Base-by-base conservation (phyloP, 768 basidiomycete species). In the Lepiota brunneoincarnata region DNA sequence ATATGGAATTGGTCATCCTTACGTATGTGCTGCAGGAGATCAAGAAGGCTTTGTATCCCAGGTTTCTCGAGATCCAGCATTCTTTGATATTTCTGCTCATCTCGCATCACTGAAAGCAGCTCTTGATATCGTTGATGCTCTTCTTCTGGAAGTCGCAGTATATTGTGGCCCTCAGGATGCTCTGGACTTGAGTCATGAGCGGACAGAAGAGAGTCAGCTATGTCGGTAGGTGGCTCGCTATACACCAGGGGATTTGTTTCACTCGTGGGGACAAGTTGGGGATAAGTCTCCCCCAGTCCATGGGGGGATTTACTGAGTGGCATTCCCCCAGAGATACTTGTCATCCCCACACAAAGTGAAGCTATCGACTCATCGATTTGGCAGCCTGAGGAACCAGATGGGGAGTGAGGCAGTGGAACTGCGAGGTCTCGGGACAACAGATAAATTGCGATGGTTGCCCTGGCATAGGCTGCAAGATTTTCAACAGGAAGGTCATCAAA, bases 1-100 rank as follows among this genome's bases (percentile, higher is more conserved):
- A 14, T 45, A 6, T 2, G 26, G 18, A 6, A 9, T 31, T 9
- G 11, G 7, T 6, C 31, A 31, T 3, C 7, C 21, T 17, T 4
- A 43, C 50, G 3, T 11, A 51, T 40, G 35, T 51, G 17, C 15
- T 51, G 50, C 40, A 51, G 10, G 6, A 51, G n/a, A 14, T 51
- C 40, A 21, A 51, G 39, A n/a, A 51, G 20, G 4, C 26, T 23
- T 31, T 51, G 50, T 9, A 20, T 28, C 4, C 42, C 50, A 5
- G 24, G 2, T 11, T 24, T 24, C n/a, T 34, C 24, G 1, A 11
- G 1, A 2, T 20, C 4, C 26, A 51, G 23, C 21, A 51, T 12
- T 14, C 34, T 10, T 15, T 20, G 26, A 10, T 24, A 42, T 14
- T 24, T 34, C 20, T 35, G 40, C 12, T 51, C 50, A 36, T 51